phyloP scores from a whole-genome alignment of 75 land plant species.

The Cunninghamia lanceolata region DNA sequence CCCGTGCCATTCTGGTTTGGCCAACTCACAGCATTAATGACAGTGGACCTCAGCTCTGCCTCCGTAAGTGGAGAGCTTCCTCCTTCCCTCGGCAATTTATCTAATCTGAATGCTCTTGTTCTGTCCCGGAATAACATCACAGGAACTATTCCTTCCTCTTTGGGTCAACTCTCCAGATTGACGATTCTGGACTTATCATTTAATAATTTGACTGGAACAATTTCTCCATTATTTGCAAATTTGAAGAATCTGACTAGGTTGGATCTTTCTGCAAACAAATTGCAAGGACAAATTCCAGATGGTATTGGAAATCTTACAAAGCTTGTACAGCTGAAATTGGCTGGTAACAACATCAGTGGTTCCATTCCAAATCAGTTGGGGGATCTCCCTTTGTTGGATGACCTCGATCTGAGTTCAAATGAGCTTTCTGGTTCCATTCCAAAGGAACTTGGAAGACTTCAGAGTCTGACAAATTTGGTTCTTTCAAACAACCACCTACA shows the following conservation, averaged over 20 bases:
- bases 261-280: constrained; percentile 41
- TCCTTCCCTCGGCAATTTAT: constrained; percentile 35
- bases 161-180: constrained; percentile 29
- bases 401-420: constrained; percentile 64
- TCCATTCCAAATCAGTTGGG: constrained; percentile 52
- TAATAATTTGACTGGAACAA: constrained; percentile 23
- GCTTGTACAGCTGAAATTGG: constrained; percentile 30
- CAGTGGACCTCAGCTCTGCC: constrained; percentile 64
- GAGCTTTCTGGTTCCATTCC: constrained; percentile 57
- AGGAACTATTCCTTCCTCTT: constrained; percentile 57
- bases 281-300: constrained; percentile 53
- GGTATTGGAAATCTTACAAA: constrained; percentile 25
- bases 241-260: constrained; percentile 28
- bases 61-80: constrained; percentile 63
- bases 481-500: constrained; percentile 41
- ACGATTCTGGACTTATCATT: constrained; percentile 29
- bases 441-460: constrained; percentile 31
- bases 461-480: constrained; percentile 23
- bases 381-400: constrained; percentile 30
- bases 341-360: constrained; percentile 41
- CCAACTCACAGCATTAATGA: constrained; percentile 27
- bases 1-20: constrained; percentile 85
- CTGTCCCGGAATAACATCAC: constrained; percentile 57
- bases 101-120: constrained; percentile 42
- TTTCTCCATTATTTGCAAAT: constrained; percentile 16